Percentiles rank a stretch among this genome's conserved stretches.
Conservation (phyloP, 176 grass and related monocot genomes). For the Bolboschoenus planiculmis region DNA sequence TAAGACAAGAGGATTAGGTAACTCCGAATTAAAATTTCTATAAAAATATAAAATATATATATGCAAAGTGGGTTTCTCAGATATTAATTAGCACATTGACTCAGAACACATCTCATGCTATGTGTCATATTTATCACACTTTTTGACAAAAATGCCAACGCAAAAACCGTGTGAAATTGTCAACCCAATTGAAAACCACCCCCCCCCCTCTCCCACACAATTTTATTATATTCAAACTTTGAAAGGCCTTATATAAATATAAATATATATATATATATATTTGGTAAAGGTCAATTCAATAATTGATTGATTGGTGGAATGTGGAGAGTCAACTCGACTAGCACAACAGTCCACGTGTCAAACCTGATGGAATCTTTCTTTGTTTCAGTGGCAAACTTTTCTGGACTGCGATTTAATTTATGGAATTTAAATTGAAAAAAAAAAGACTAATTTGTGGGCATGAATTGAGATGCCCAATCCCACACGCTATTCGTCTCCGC, state of each 20-base stretch:
- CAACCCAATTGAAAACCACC: background rate
- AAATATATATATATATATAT: too few relatives aligned
- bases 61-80: background rate
- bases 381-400: constrained; percentile 15
- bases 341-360: background rate
- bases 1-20: constrained; percentile 13
- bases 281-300: constrained; percentile 26
- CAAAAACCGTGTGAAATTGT: constrained; percentile 17
- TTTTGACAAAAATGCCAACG: constrained; percentile 19
- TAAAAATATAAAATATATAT: background rate
- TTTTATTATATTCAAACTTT: constrained; percentile 20
- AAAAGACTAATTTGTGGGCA: background rate
- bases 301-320: background rate
- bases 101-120: background rate
- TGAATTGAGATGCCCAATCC: background rate
- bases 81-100: background rate
- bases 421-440: background rate
- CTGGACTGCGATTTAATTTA: background rate
- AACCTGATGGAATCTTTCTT: constrained; percentile 10
- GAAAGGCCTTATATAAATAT: background rate
- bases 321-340: constrained; percentile 1
- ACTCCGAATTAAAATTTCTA: background rate
- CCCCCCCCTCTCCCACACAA: too few relatives aligned
- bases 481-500: constrained; percentile 8
- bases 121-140: constrained; percentile 17